Conservation (phyloP, 306 rosid genomes). For the Biancaea sappan region DNA sequence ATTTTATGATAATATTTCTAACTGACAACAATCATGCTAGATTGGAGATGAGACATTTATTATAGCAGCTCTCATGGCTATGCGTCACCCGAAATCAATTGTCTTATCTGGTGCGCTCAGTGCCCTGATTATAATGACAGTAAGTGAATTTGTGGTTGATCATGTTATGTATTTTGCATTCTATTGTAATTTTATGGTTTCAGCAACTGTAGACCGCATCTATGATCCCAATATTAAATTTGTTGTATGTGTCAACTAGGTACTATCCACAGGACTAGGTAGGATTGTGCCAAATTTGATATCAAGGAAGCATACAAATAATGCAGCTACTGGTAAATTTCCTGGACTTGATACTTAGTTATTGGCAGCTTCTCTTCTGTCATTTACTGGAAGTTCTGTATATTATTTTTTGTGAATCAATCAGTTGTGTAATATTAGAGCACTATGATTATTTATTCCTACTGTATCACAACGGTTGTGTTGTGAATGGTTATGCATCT, state of each 20-base stretch:
- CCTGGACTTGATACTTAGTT: slow-evolving; percentile 2
- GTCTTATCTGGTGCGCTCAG: slow-evolving; percentile 88
- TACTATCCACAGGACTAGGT: slow-evolving; percentile 94
- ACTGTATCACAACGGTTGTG: neutral
- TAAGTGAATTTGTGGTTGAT: slow-evolving; percentile 39
- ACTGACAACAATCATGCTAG: slow-evolving; percentile 50
- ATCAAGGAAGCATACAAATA: slow-evolving; percentile 94
- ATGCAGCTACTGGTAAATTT: slow-evolving; percentile 89
- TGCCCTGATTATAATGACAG: slow-evolving; percentile 93
- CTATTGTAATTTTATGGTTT: slow-evolving; percentile 28
- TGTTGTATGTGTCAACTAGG: slow-evolving; percentile 55
- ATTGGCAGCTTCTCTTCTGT: neutral
- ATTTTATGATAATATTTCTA: slow-evolving; percentile 19
- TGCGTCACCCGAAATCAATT: slow-evolving; percentile 96
- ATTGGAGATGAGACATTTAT: slow-evolving; percentile 98
- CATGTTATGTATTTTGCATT: slow-evolving; percentile 27
- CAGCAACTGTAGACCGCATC: slow-evolving; percentile 28
- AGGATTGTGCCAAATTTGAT: slow-evolving; percentile 97
- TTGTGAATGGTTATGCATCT: slow-evolving; percentile 2
- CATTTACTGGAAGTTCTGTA: neutral
- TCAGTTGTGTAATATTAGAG: neutral
- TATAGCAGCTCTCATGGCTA: slow-evolving; percentile 97
- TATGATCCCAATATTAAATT: slow-evolving; percentile 36
- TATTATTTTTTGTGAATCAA: slow-evolving; percentile 10
- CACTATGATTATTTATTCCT: neutral